These are phyloP conservation scores for Magnaporthiopsis poae DNA, from an alignment of 2,329 filamentous ascomycete species.

Conservation along the genomic window DNA sequence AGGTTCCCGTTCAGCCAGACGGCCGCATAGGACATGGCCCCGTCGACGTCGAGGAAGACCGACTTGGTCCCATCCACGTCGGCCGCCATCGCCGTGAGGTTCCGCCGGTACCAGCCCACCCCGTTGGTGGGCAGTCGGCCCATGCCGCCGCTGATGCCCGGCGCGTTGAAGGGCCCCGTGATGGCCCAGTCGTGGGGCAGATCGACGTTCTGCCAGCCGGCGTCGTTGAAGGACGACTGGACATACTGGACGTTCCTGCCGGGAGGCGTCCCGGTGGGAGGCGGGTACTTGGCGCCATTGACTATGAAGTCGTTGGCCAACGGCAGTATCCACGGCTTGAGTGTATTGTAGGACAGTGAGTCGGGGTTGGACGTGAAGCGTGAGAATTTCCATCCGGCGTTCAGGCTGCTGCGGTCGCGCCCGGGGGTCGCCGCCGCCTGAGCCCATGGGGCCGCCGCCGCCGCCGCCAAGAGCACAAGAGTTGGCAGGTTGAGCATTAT, in stretches of 20 bases:
- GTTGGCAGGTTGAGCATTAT: no score
- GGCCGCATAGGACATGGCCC: conserved; percentile 39
- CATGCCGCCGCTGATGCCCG: conserved; percentile 28
- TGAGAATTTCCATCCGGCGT: conserved; percentile 25
- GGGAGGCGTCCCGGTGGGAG: conserved; percentile 11
- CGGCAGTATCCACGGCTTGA: conserved; percentile 14
- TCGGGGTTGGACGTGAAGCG: conserved; percentile 26
- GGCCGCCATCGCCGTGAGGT: conserved; percentile 19
- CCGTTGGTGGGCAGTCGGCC: conserved; percentile 38
- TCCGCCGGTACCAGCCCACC: conserved; percentile 42
- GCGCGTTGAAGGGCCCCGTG: conserved; percentile 31
- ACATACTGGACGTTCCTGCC: no score
- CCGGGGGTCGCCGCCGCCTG: no score
- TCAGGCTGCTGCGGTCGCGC: conserved; percentile 22
- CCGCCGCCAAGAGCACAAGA: no score
- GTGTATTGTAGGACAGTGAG: conserved; percentile 22
- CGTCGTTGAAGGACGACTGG: conserved; percentile 23
- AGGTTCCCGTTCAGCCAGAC: conserved; percentile 41
- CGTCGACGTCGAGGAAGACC: conserved; percentile 37
- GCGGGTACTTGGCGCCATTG: not conserved
- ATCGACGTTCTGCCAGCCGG: conserved; percentile 26
- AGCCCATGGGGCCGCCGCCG: no score
- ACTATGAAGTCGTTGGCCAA: conserved; percentile 13
- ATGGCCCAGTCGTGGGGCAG: conserved; percentile 40
- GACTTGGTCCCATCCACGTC: conserved; percentile 24